A percentile compares a stretch with the other conserved stretches of the same genome.
phyloP scores from a whole-genome alignment of 345 rosid species.

The Gossypium thurberi region DNA sequence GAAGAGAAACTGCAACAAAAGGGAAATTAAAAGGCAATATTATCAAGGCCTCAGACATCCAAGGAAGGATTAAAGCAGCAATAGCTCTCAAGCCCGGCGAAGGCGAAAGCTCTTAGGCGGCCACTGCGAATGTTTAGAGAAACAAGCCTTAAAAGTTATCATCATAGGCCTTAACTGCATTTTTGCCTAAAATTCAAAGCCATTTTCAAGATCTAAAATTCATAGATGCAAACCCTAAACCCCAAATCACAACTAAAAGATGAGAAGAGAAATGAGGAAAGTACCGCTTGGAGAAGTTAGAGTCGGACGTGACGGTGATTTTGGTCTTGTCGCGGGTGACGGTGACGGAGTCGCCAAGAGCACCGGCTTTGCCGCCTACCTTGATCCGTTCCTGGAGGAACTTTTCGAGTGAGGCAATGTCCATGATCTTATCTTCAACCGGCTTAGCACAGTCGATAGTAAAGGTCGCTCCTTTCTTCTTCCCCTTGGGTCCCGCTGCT shows the following conservation, averaged over 20 bases:
- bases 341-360: constrained; percentile 55
- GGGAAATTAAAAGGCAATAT: background rate
- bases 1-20: background rate
- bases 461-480: constrained; percentile 56
- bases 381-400: constrained; percentile 79
- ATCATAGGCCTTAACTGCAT: background rate
- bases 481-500: constrained; percentile 27
- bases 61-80: constrained; percentile 25
- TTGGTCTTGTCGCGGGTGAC: constrained; percentile 43
- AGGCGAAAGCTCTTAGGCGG: constrained; percentile 52
- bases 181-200: background rate
- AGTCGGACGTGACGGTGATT: constrained; percentile 50
- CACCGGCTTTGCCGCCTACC: constrained; percentile 83
- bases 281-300: constrained; percentile 67
- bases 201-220: background rate
- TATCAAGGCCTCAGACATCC: background rate
- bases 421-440: constrained; percentile 77
- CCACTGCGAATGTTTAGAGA: constrained; percentile 63
- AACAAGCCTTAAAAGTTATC: constrained; percentile 33
- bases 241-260: background rate
- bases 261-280: background rate
- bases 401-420: constrained; percentile 67
- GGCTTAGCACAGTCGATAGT: constrained; percentile 66
- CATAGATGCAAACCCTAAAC: too few species aligned
- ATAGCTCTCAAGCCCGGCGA: constrained; percentile 39